phyloP scores from a whole-genome alignment of 306 rosid species.

The Pueraria montana region DNA sequence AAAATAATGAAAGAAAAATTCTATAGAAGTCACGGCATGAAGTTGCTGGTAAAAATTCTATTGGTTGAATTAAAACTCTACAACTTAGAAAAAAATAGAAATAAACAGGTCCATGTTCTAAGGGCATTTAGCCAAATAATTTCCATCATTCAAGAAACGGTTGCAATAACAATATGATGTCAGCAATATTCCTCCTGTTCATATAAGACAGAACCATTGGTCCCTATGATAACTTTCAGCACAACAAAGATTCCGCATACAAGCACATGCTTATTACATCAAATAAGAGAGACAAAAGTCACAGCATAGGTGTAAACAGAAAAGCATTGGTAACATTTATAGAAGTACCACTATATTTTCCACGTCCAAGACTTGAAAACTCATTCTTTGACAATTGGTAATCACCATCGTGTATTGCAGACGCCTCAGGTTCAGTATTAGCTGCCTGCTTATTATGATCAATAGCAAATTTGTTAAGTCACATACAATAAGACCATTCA shows the following conservation, averaged over 20 bases:
- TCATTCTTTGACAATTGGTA: conserved; percentile 85
- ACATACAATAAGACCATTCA: conserved; percentile 1
- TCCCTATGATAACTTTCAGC: conserved; percentile 43
- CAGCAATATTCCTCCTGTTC: conserved; percentile 48
- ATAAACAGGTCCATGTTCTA: not conserved
- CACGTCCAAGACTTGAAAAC: conserved; percentile 80
- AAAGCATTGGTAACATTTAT: conserved; percentile 37
- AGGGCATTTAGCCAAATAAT: conserved; percentile 8
- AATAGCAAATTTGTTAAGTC: conserved; percentile 39
- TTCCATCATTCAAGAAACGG: conserved; percentile 27
- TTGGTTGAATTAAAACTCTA: conserved; percentile 11
- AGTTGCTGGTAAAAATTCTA: not conserved
- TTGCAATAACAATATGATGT: conserved; percentile 43
- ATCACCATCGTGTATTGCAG: conserved; percentile 75
- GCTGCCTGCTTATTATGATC: conserved; percentile 74
- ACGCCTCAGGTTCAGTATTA: conserved; percentile 84
- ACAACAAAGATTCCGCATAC: conserved; percentile 22
- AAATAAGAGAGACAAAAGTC: conserved; percentile 36
- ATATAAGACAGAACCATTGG: conserved; percentile 51
- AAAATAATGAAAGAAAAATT: conserved; percentile 21
- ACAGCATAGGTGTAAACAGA: conserved; percentile 30
- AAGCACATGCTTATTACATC: conserved; percentile 35
- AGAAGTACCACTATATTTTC: conserved; percentile 85
- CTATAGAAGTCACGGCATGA: not conserved
- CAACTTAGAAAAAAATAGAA: not conserved